phyloP scores from a whole-genome alignment of 2,329 filamentous ascomycete genomes.

The Juglanconis oblonga region DNA sequence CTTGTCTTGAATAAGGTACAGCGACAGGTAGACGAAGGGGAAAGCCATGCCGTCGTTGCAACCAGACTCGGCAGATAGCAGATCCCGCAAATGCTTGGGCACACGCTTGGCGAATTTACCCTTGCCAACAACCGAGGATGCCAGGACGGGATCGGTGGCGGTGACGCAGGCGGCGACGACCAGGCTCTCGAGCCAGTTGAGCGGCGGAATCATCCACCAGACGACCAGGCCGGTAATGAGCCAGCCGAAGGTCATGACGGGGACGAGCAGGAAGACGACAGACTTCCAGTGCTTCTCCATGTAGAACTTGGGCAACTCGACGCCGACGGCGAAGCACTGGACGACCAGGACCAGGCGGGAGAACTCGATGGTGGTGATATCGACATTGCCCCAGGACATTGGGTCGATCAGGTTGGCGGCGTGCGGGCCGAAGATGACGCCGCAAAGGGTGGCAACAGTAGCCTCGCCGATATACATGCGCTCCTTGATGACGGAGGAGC shows the following conservation, averaged over 20 bases:
- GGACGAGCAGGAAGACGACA: conserved; percentile 80
- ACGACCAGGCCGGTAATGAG: conserved; percentile 88
- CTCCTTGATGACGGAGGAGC: conserved; percentile 97
- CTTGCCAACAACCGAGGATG: conserved; percentile 96
- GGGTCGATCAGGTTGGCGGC: conserved; percentile 79
- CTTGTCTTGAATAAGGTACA: conserved; percentile 85
- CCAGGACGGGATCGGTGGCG: conserved; percentile 92
- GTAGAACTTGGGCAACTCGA: conserved; percentile 88
- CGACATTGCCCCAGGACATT: conserved; percentile 73
- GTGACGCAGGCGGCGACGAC: conserved; percentile 90
- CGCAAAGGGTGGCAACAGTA: conserved; percentile 84
- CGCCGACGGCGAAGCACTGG: conserved; percentile 87
- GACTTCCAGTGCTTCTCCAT: conserved; percentile 99
- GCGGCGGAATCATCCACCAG: conserved; percentile 78
- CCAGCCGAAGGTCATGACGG: conserved; percentile 98
- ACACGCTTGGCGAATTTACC: conserved; percentile 98
- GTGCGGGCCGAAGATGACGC: conserved; percentile 85
- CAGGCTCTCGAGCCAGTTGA: conserved; percentile 88
- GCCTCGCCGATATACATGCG: conserved; percentile 98
- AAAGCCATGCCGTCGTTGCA: conserved; percentile 99
- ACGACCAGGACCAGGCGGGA: conserved; percentile 86
- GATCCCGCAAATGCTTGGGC: conserved; percentile 92
- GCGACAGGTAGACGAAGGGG: conserved; percentile 88
- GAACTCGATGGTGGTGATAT: conserved; percentile 86
- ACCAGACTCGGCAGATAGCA: conserved; percentile 93